Evolutionary conservation across 805 yeast species (phyloP), one percentile per base, ranked within the genome.

Genomic region (Nakazawaea ambrosiae): DNA sequence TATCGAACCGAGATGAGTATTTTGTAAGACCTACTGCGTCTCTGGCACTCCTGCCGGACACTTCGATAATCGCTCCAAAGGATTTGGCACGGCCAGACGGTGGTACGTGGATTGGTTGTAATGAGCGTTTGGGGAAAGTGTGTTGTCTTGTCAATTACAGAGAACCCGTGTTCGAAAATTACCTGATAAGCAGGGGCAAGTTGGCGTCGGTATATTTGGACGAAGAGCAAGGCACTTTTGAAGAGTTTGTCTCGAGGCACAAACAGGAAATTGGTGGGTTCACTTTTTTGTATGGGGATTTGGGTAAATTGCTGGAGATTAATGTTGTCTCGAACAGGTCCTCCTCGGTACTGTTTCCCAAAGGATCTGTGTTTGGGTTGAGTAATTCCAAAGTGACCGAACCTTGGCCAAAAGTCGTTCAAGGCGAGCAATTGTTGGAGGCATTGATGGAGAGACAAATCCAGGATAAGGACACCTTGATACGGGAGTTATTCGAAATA

Each of bases 91-190:
- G 88, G 25, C 58, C 65, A 1, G 88, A 78, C 39, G 85, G 75
- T 45, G 97, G 98, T 1, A 85, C 97, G 0, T 92, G 98, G 98
- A 74, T 86, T 1, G 97, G 95, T 0, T 69, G 82, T 2, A 68
- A 75, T 28, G 49, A 45, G 20, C 62, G 63, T 22, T 53, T 48
- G 2, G 86, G 86, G 0, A 66, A 69, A 42, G 41, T 89, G 2
- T 83, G 94, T 0, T 82, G 82, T 2, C 66, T 90, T 20, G 78
- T 92, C 14, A 90, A 90, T 53, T 78, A 74, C 53, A 61, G 84
- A 33, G 92, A 82, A 47, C 56, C 36, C 4, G 24, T 26, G 27
- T 16, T 15, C 9, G 43, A 44, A 10, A n/a, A 41, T 2, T 33
- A 43, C n/a, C 48, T 47, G 36, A 48, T 54, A 9, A 71, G 74